Conservation (phyloP, 2,329 filamentous ascomycete species). For the Paecilomyces niveus region DNA sequence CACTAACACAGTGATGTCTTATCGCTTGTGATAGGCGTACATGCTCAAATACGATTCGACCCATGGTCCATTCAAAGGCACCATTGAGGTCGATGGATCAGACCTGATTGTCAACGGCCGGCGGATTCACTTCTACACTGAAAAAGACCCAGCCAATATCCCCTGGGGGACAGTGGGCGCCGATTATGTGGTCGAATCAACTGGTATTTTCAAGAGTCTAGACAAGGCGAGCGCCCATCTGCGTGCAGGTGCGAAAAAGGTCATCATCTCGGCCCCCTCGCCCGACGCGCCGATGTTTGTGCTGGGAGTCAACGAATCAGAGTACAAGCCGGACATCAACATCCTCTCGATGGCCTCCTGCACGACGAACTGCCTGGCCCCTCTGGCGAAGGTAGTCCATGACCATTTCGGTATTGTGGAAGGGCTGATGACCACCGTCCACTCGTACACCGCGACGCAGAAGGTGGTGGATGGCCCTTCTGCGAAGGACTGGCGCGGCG, state of each 20-base stretch:
- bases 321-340: conserved; percentile 72
- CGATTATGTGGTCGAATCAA: conserved; percentile 94
- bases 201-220: conserved; percentile 97
- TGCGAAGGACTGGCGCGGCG: conserved; percentile 74
- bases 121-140: conserved; percentile 87
- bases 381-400: conserved; percentile 87
- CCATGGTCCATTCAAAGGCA: conserved; percentile 85
- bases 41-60: conserved; percentile 96
- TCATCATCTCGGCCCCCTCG: conserved; percentile 57
- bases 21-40: conserved; percentile 58
- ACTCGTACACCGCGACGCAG: conserved; percentile 92
- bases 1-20: background rate
- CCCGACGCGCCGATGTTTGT: conserved; percentile 59
- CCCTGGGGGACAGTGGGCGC: conserved; percentile 83
- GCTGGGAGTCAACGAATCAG: conserved; percentile 85
- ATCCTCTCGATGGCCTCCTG: conserved; percentile 92
- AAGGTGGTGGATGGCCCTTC: conserved; percentile 90
- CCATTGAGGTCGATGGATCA: conserved; percentile 62
- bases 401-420: conserved; percentile 86
- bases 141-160: conserved; percentile 84
- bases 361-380: conserved; percentile 93
- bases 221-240: conserved; percentile 94
- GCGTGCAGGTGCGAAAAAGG: conserved; percentile 97
- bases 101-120: conserved; percentile 80
- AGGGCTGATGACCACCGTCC: conserved; percentile 90